phyloP scores from a whole-genome alignment of 306 rosid species.

The Crotalaria pallida region DNA sequence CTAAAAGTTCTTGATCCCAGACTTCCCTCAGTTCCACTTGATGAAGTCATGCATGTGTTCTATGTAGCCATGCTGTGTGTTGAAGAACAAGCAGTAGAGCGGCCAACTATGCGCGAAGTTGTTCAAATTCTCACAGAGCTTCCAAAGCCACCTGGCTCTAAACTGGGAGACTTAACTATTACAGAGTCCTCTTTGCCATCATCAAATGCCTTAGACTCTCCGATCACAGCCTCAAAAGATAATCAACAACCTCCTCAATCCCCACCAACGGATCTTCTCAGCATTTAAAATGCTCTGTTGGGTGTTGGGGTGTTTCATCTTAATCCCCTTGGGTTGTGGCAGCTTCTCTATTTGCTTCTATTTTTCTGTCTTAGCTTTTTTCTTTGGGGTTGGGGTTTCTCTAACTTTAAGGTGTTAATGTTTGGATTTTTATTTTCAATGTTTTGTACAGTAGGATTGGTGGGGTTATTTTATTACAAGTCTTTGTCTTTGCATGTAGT shows the following conservation, averaged over 20 bases:
- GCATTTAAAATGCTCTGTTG: conserved; percentile 52
- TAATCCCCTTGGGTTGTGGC: conserved; percentile 24
- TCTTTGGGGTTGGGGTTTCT: conserved; percentile 26
- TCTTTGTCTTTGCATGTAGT: conserved; percentile 23
- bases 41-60: conserved; percentile 83
- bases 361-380: conserved; percentile 13
- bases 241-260: conserved; percentile 45
- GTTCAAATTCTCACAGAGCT: conserved; percentile 94
- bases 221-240: conserved; percentile 35
- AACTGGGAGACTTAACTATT: conserved; percentile 36
- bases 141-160: conserved; percentile 56
- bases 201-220: conserved; percentile 42
- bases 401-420: conserved; percentile 42
- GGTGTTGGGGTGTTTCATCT: conserved; percentile 27
- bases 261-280: conserved; percentile 76
- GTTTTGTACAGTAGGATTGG: conserved; percentile 67
- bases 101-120: conserved; percentile 97
- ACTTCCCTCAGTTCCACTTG: conserved; percentile 84
- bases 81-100: conserved; percentile 93
- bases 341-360: conserved; percentile 15
- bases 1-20: conserved; percentile 79
- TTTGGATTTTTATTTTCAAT: conserved; percentile 24
- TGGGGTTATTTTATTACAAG: conserved; percentile 28
- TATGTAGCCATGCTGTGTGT: conserved; percentile 93
- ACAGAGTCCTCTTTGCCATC: conserved; percentile 47